phyloP scores from a whole-genome alignment of 352 stramenopile species.

The Globisporangium uncinulatum region DNA sequence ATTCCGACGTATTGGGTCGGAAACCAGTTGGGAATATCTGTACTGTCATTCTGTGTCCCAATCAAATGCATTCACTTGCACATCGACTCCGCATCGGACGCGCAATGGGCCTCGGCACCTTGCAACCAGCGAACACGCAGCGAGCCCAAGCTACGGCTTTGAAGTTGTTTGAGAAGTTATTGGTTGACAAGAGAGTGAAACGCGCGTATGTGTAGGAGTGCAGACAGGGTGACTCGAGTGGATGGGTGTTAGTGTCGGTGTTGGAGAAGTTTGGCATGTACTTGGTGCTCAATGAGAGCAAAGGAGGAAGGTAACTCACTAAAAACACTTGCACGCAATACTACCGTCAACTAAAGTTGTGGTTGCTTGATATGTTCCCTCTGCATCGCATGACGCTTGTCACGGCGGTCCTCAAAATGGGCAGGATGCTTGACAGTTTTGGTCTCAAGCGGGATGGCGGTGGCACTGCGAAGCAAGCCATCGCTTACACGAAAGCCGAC shows the following conservation, averaged over 20 bases:
- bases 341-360: not conserved
- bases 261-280: constrained; percentile 2
- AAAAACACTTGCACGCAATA: not conserved
- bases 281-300: not conserved
- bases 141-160: not conserved
- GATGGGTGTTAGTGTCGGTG: not conserved
- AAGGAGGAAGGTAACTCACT: not conserved
- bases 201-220: not conserved
- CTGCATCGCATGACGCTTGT: not conserved
- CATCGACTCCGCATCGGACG: too few relatives aligned
- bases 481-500: not conserved
- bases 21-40: too few relatives aligned
- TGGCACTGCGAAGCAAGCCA: not conserved
- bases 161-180: not conserved
- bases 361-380: not conserved
- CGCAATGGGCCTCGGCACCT: too few relatives aligned
- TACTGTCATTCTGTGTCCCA: too few relatives aligned
- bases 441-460: not conserved
- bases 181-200: not conserved
- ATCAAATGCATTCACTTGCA: too few relatives aligned
- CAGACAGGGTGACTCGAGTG: not conserved
- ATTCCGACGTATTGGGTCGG: too few relatives aligned
- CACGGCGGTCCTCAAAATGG: not conserved
- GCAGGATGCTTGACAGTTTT: not conserved
- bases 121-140: not conserved